Evolutionary conservation across 2,329 filamentous ascomycete species (phyloP).

Genomic region (Calonectria pseudoturangicola): DNA sequence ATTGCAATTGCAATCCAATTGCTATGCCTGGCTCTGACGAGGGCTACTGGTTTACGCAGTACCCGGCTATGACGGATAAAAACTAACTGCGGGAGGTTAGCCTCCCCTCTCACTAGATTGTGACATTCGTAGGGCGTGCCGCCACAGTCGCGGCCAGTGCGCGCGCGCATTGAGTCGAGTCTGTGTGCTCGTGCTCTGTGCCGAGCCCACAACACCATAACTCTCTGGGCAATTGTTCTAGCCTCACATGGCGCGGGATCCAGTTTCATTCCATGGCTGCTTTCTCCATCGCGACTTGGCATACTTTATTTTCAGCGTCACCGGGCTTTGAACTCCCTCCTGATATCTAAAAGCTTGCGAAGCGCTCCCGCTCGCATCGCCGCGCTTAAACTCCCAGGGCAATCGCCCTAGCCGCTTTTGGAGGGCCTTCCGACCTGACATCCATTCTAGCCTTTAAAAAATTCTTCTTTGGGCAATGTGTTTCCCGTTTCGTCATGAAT

Average conservation of each 20-base stretch:
- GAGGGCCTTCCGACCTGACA: neutral
- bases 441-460: neutral
- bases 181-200: neutral
- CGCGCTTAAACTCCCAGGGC: neutral
- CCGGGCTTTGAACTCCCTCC: neutral
- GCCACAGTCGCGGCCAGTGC: neutral
- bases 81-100: too few species aligned
- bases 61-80: too few species aligned
- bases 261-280: neutral
- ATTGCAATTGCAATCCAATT: too few species aligned
- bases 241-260: neutral
- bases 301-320: neutral
- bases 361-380: neutral
- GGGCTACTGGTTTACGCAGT: too few species aligned
- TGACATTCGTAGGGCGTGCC: neutral
- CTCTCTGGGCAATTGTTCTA: neutral
- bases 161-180: neutral
- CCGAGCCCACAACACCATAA: neutral
- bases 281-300: neutral
- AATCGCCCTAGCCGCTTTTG: neutral
- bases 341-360: neutral
- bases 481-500: neutral
- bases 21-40: too few species aligned
- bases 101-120: neutral
- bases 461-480: neutral